Conservation (phyloP, 2,329 filamentous ascomycete species). For the Cytospora chrysosperma region DNA sequence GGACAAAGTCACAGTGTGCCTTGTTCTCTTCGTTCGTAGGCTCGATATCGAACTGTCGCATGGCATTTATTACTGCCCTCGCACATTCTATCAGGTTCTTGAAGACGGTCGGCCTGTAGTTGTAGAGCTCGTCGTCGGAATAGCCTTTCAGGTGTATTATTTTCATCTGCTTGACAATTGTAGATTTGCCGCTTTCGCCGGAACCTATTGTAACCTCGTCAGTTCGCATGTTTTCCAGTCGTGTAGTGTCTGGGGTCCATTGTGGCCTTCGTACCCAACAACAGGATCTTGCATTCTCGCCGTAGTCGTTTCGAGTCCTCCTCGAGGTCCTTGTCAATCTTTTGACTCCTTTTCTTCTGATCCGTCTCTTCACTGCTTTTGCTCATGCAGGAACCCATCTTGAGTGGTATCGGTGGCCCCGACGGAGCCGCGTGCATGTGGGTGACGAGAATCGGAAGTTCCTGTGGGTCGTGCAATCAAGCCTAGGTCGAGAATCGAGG, state of each 20-base stretch:
- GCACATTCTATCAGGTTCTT: conserved; percentile 98
- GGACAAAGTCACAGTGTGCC: conserved; percentile 74
- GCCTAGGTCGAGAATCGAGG: conserved; percentile 10
- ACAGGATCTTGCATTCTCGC: conserved; percentile 97
- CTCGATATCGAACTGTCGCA: conserved; percentile 87
- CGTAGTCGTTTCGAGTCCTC: conserved; percentile 91
- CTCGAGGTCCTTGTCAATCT: conserved; percentile 89
- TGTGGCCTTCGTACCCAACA: conserved; percentile 68
- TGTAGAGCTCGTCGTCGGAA: conserved; percentile 85
- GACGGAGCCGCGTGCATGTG: conserved; percentile 23
- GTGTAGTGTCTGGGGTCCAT: neutral
- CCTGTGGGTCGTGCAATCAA: conserved; percentile 11
- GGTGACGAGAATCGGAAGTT: conserved; percentile 14
- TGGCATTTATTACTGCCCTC: conserved; percentile 86
- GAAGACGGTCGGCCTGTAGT: conserved; percentile 95
- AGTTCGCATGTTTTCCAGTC: neutral
- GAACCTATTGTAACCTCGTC: conserved; percentile 65
- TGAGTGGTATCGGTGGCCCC: conserved; percentile 32
- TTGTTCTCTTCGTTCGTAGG: conserved; percentile 70
- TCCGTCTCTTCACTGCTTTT: conserved; percentile 82
- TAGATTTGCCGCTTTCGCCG: conserved; percentile 97
- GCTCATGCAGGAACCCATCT: conserved; percentile 94
- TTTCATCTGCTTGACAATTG: conserved; percentile 99
- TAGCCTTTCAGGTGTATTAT: conserved; percentile 99
- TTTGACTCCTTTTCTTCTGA: conserved; percentile 93